Base-by-base conservation (phyloP, 371 early-diverging fungal species). In the Mucor mucedo region DNA sequence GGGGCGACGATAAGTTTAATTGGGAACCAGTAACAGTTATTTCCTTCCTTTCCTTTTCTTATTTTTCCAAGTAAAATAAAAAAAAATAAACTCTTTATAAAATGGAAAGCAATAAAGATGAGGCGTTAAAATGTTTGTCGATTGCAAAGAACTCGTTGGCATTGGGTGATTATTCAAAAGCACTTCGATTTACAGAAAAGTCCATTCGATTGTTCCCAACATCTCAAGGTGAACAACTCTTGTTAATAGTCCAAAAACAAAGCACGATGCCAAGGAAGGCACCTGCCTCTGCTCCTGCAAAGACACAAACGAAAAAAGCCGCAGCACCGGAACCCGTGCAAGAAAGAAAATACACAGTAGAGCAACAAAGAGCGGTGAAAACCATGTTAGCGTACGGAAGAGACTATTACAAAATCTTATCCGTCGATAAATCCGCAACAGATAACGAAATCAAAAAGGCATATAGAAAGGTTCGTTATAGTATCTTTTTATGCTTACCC, bases 391-490 rank as follows among this genome's bases (percentile, higher is more conserved):
- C 82, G 2, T 87, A 84, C 60, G 88, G 91, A 28, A 79, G 79
- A 54, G 94, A 98, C 73, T 93, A 92, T 66, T 98, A 98, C 72
- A 89, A 86, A 30, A 86, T 98, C 11, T 79, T 99, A n/a, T 92
- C 92, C 1, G 72, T 99, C 32, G 82, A 85, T 11, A 94, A 92
- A 77, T 71, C 77, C 11, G 95, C 95, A 40, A 79, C 88, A 2
- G 95, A 95, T 13, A 77, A 73, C 6, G 94, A 98, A 59, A 93
- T 99, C 63, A 98, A 97, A 76, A 95, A 94, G 74, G 94, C 99
- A 16, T 99, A 97, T 77, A 85, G 96, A 70, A 97, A 95, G 87
- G 93, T 94, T 79, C 16, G 38, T 50, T 10, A 9, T 50, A 4
- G 16, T 32, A 21, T 21, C 21, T 21, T 47, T 47, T 21, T 29